Conservation (phyloP, 306 rosid genomes). For the Casuarina cunninghamiana region DNA sequence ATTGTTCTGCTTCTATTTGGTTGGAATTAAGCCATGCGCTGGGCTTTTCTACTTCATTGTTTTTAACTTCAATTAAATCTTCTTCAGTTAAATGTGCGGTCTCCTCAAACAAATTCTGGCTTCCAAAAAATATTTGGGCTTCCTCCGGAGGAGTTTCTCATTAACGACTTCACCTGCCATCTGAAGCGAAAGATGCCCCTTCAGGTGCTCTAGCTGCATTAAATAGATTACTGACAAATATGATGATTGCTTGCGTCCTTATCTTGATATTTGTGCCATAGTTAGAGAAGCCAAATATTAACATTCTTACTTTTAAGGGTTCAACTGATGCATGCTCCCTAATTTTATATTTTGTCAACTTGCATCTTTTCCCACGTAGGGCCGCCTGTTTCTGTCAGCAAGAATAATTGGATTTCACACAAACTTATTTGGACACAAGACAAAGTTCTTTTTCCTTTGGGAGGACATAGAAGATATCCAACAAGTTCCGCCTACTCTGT, state of each 20-base stretch:
- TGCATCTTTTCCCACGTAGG: slow-evolving; percentile 50
- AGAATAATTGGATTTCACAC: slow-evolving; percentile 94
- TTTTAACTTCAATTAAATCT: slow-evolving; percentile 15
- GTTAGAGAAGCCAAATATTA: slow-evolving; percentile 12
- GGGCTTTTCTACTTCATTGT: slow-evolving; percentile 22
- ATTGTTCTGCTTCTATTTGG: slow-evolving; percentile 12
- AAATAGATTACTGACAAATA: slow-evolving; percentile 16
- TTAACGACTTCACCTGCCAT: slow-evolving; percentile 93
- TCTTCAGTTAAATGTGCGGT: slow-evolving; percentile 77
- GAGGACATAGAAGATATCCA: slow-evolving; percentile 92
- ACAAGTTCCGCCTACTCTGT: slow-evolving; percentile 69
- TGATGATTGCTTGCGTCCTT: background rate
- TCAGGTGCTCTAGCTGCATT: slow-evolving; percentile 56
- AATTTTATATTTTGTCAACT: slow-evolving; percentile 28
- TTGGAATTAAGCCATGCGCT: slow-evolving; percentile 18
- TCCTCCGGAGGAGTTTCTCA: slow-evolving; percentile 96
- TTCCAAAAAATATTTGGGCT: slow-evolving; percentile 93
- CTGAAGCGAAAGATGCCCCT: slow-evolving; percentile 92
- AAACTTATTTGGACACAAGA: slow-evolving; percentile 86
- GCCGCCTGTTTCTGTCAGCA: slow-evolving; percentile 86
- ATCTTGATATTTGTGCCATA: slow-evolving; percentile 2
- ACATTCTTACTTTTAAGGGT: slow-evolving; percentile 22
- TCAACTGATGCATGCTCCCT: slow-evolving; percentile 18
- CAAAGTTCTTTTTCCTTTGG: slow-evolving; percentile 92
- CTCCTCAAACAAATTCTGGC: slow-evolving; percentile 95